A percentile compares a stretch with the other conserved stretches of the same genome.
phyloP scores from a whole-genome alignment of 1,284 basidiomycete genomes.

The Trichosporon sp. region DNA sequence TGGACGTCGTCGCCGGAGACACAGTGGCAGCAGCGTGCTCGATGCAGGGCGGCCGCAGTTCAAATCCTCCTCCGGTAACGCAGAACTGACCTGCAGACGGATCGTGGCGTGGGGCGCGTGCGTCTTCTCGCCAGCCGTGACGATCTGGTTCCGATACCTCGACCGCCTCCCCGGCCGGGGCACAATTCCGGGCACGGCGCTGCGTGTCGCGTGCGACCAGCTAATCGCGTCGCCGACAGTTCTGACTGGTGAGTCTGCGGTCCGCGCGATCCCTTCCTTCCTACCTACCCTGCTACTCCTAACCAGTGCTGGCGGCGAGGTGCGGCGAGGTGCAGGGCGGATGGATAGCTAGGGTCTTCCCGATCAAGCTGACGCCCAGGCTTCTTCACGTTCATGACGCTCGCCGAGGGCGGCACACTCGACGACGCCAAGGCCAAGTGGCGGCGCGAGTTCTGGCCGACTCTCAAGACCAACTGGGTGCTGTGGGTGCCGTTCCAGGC shows the following conservation, averaged over 20 bases:
- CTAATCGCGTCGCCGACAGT: slow-evolving; percentile 50
- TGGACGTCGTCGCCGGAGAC: no score
- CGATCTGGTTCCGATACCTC: slow-evolving; percentile 46
- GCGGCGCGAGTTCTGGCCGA: slow-evolving; percentile 39
- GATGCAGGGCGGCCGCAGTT: not conserved
- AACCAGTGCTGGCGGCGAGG: no score
- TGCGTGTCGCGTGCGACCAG: slow-evolving; percentile 50
- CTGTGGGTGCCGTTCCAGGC: slow-evolving; percentile 50
- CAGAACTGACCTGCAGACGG: slow-evolving; percentile 31
- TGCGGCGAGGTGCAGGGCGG: no score
- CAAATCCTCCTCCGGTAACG: not conserved
- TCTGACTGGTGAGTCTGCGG: slow-evolving; percentile 32
- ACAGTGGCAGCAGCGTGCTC: no score
- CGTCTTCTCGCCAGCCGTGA: slow-evolving; percentile 50
- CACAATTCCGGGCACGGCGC: slow-evolving; percentile 37
- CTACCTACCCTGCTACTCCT: not conserved
- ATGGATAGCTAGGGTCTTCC: no score
- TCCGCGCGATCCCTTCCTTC: no score
- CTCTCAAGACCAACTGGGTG: slow-evolving; percentile 47
- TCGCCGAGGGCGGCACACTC: slow-evolving; percentile 50
- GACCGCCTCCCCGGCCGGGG: slow-evolving; percentile 40
- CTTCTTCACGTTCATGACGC: slow-evolving; percentile 53
- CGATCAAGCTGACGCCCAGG: slow-evolving; percentile 20
- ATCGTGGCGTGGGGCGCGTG: slow-evolving; percentile 49
- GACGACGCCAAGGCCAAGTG: slow-evolving; percentile 47